Evolutionary conservation across 768 basidiomycete genomes (phyloP).

Genomic region (Termitomyces sp.): DNA sequence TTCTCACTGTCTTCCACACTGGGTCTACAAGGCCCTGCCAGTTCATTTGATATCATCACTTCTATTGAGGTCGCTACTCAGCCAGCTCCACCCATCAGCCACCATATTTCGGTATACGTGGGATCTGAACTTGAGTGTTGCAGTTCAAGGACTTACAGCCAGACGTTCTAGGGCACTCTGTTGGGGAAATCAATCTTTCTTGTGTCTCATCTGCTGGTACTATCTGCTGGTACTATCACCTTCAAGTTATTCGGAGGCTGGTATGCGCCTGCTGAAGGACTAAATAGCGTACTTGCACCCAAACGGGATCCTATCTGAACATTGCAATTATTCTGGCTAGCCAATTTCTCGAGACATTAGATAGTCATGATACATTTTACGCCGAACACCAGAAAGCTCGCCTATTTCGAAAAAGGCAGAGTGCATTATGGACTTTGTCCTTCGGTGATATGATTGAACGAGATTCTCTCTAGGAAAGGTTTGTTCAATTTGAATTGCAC

Average conservation of each 20-base stretch:
- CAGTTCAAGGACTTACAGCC: slow-evolving; percentile 23
- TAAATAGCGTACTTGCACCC: background rate
- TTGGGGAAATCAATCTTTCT: slow-evolving; percentile 24
- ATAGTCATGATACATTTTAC: slow-evolving; percentile 25
- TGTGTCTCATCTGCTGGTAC: slow-evolving; percentile 21
- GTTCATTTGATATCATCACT: slow-evolving; percentile 16
- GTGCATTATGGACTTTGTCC: no score
- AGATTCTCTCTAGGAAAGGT: slow-evolving; percentile 21
- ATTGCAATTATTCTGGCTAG: background rate
- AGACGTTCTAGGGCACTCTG: slow-evolving; percentile 27
- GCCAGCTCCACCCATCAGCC: background rate
- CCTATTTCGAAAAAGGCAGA: slow-evolving; percentile 23
- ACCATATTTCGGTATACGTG: slow-evolving; percentile 25
- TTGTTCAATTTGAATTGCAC: slow-evolving; percentile 35
- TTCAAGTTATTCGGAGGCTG: slow-evolving; percentile 21
- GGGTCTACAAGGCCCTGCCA: slow-evolving; percentile 8
- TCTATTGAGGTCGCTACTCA: slow-evolving; percentile 4
- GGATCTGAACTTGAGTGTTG: slow-evolving; percentile 24
- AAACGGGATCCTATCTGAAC: background rate
- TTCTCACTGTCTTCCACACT: background rate
- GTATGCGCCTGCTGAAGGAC: slow-evolving; percentile 2
- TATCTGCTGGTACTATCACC: slow-evolving; percentile 21
- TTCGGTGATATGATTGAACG: background rate
- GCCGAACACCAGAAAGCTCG: slow-evolving; percentile 22
- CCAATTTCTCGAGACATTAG: slow-evolving; percentile 11